phyloP scores from a whole-genome alignment of 805 yeast species.

The Jamesozyma hellenica region DNA sequence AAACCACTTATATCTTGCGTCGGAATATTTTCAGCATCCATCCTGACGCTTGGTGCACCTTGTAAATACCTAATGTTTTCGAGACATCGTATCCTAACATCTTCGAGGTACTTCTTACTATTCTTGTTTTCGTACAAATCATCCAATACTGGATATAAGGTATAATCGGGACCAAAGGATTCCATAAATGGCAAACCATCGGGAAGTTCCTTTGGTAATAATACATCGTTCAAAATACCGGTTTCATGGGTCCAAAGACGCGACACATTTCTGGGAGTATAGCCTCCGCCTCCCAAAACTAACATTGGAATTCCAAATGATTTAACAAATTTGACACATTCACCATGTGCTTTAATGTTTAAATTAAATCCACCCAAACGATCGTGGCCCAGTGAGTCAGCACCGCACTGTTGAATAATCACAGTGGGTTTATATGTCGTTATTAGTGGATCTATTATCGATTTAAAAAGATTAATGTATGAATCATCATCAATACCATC shows the following conservation, averaged over 20 bases:
- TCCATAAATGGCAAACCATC: slow-evolving; percentile 63
- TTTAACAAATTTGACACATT: slow-evolving; percentile 82
- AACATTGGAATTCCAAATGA: slow-evolving; percentile 80
- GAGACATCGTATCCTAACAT: slow-evolving; percentile 60
- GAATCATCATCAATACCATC: slow-evolving; percentile 89
- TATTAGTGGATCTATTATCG: slow-evolving; percentile 83
- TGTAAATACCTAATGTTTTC: slow-evolving; percentile 74
- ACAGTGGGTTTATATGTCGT: slow-evolving; percentile 87
- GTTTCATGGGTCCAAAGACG: slow-evolving; percentile 93
- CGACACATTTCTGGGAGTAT: slow-evolving; percentile 94
- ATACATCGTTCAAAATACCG: slow-evolving; percentile 71
- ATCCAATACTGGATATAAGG: slow-evolving; percentile 75
- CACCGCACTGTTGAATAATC: slow-evolving; percentile 96
- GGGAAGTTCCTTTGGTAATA: slow-evolving; percentile 68
- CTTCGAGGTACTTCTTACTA: slow-evolving; percentile 70
- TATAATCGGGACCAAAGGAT: slow-evolving; percentile 84
- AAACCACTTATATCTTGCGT: slow-evolving; percentile 33
- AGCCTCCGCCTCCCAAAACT: slow-evolving; percentile 97
- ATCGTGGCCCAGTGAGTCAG: slow-evolving; percentile 93
- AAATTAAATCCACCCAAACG: slow-evolving; percentile 91
- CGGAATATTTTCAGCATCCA: slow-evolving; percentile 80
- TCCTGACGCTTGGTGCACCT: slow-evolving; percentile 91
- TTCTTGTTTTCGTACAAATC: slow-evolving; percentile 80
- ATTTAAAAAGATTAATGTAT: slow-evolving; percentile 39
- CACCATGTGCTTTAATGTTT: slow-evolving; percentile 90